These are phyloP conservation scores for Fusarium cicatricum DNA, from an alignment of 2,329 filamentous ascomycete species.

Conservation along the genomic window DNA sequence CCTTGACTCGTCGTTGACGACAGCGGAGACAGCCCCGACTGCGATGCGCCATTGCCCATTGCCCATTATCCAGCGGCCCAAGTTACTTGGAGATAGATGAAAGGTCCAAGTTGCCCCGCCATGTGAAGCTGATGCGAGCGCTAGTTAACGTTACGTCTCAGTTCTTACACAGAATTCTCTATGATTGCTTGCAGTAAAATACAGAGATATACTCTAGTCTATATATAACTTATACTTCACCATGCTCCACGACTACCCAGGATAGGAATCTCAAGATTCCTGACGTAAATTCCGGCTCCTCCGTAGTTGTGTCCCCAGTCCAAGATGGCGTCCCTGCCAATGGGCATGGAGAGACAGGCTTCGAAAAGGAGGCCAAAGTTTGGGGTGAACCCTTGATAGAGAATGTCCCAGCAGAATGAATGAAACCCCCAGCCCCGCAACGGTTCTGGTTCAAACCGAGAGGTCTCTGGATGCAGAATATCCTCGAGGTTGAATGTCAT, in stretches of 20 bases:
- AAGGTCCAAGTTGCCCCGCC: constrained; percentile 22
- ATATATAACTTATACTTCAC: too few relatives aligned
- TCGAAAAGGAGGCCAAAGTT: constrained; percentile 10
- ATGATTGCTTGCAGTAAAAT: too few relatives aligned
- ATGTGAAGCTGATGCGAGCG: neutral
- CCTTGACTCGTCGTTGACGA: constrained; percentile 44
- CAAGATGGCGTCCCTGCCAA: neutral
- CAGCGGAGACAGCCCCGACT: constrained; percentile 47
- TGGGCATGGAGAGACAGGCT: constrained; percentile 14
- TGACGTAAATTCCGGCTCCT: neutral
- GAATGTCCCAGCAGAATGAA: constrained; percentile 21
- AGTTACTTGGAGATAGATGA: constrained; percentile 2
- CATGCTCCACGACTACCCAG: neutral
- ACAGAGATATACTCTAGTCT: too few relatives aligned
- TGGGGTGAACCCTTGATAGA: neutral
- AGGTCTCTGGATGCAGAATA: constrained; percentile 1
- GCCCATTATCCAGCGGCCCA: constrained; percentile 21
- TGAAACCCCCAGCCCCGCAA: constrained; percentile 22
- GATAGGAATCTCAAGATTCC: neutral
- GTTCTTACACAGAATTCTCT: too few relatives aligned
- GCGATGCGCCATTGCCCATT: constrained; percentile 38
- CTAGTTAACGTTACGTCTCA: neutral
- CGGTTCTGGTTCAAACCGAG: neutral
- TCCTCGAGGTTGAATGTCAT: neutral
- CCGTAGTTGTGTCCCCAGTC: constrained; percentile 31